Conservation (phyloP, 768 basidiomycete genomes). For the Naganishia randhawae region DNA sequence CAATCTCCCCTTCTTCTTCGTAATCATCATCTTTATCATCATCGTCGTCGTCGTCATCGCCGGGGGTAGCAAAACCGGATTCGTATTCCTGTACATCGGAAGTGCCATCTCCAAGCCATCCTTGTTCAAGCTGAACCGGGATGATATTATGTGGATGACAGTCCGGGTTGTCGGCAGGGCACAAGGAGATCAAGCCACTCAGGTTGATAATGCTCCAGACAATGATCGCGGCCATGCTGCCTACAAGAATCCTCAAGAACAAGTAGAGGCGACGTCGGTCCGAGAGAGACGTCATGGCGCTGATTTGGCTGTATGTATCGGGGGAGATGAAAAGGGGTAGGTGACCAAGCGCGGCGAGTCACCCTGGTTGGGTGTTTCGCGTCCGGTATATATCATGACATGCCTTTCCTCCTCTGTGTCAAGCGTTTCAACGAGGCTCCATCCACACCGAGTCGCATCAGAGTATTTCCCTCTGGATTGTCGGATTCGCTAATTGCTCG, state of each 20-base stretch:
- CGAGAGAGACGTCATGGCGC: constrained; percentile 3
- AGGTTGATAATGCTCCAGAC: constrained; percentile 1
- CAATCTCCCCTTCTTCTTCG: background rate
- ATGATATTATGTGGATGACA: background rate
- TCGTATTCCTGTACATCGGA: background rate
- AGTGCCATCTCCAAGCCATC: background rate
- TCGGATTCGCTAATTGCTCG: too few species aligned
- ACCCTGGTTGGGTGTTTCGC: too few species aligned
- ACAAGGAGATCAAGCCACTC: background rate
- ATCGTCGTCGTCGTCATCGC: too few species aligned
- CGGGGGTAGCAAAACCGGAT: too few species aligned
- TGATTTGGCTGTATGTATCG: background rate
- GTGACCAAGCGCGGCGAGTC: too few species aligned
- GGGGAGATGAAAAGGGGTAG: background rate
- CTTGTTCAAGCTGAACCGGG: background rate
- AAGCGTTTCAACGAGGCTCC: too few species aligned
- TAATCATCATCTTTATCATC: background rate
- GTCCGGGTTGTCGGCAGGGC: background rate
- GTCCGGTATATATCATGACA: too few species aligned
- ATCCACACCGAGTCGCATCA: too few species aligned
- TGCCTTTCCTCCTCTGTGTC: too few species aligned
- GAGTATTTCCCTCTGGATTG: too few species aligned
- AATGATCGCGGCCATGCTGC: background rate
- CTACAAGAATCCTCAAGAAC: background rate
- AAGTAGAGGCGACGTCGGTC: constrained; percentile 6